Conservation (phyloP, 805 yeast genomes). For the Schizosaccharomyces cryophilus region DNA sequence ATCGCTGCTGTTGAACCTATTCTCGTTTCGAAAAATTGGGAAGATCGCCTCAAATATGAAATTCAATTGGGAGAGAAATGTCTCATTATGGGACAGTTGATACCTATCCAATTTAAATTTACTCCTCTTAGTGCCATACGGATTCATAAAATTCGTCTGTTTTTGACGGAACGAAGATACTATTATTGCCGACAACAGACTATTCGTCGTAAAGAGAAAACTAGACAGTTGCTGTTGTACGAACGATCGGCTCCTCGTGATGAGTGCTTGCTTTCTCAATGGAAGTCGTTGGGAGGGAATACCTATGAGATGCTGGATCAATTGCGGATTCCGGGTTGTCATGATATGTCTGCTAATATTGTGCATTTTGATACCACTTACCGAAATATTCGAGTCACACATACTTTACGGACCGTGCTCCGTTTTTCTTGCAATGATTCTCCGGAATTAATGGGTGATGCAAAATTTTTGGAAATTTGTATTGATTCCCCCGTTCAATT, state of each 20-base stretch:
- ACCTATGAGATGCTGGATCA: slow-evolving; percentile 58
- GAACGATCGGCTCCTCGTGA: slow-evolving; percentile 33
- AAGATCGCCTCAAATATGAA: slow-evolving; percentile 69
- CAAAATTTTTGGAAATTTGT: slow-evolving; percentile 80
- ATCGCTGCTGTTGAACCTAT: slow-evolving; percentile 85
- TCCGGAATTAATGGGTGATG: slow-evolving; percentile 22
- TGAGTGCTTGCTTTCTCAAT: slow-evolving; percentile 20
- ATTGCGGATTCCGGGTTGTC: slow-evolving; percentile 39
- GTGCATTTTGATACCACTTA: slow-evolving; percentile 69
- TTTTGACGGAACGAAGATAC: slow-evolving; percentile 70
- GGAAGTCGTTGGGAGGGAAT: slow-evolving; percentile 12
- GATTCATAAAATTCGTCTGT: slow-evolving; percentile 63
- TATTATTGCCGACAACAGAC: slow-evolving; percentile 67
- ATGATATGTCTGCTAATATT: slow-evolving; percentile 14
- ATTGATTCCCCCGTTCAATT: slow-evolving; percentile 87
- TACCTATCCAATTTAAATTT: slow-evolving; percentile 65
- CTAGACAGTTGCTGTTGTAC: slow-evolving; percentile 49
- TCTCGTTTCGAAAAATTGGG: slow-evolving; percentile 79
- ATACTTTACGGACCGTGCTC: neutral
- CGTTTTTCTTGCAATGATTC: slow-evolving; percentile 26
- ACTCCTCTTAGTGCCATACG: slow-evolving; percentile 72
- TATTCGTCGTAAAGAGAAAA: slow-evolving; percentile 82
- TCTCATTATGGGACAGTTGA: slow-evolving; percentile 52
- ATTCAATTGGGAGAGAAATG: slow-evolving; percentile 77
- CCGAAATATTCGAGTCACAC: slow-evolving; percentile 42